These are phyloP conservation scores for Rhodomyrtus tomentosa DNA, from an alignment of 345 rosid species.

Conservation along the genomic window DNA sequence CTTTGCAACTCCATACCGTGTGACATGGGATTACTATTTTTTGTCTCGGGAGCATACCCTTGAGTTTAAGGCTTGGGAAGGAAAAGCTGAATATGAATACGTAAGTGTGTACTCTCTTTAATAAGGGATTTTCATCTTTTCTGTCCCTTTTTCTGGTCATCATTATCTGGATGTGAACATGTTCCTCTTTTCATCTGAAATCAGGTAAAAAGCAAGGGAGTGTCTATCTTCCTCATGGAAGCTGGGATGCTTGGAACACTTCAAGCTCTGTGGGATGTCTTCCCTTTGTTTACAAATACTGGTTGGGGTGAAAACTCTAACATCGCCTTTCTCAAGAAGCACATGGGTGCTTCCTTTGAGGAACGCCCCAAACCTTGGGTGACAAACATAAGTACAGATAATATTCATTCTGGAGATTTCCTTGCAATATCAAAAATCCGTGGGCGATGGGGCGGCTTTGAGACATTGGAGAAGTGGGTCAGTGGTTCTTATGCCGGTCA, in stretches of 20 bases:
- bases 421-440: slow-evolving; percentile 72
- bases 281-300: slow-evolving; percentile 87
- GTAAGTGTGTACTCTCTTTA: slow-evolving; percentile 29
- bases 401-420: slow-evolving; percentile 85
- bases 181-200: neutral
- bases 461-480: slow-evolving; percentile 98
- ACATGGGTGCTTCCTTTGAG: slow-evolving; percentile 73
- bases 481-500: slow-evolving; percentile 98
- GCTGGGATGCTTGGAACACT: slow-evolving; percentile 98
- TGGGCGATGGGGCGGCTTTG: slow-evolving; percentile 55
- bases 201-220: slow-evolving; percentile 81
- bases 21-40: slow-evolving; percentile 94
- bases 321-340: slow-evolving; percentile 69
- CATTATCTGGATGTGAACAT: neutral
- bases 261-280: slow-evolving; percentile 88
- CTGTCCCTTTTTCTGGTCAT: neutral
- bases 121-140: neutral
- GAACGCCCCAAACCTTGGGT: slow-evolving; percentile 42
- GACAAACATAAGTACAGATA: slow-evolving; percentile 36
- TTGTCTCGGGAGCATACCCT: slow-evolving; percentile 73
- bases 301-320: slow-evolving; percentile 98
- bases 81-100: slow-evolving; percentile 73
- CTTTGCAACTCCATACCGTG: slow-evolving; percentile 89
- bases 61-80: slow-evolving; percentile 79
- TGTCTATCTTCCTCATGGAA: slow-evolving; percentile 94